Evolutionary conservation across 805 yeast genomes (phyloP), one percentile per base, ranked within the genome.

Genomic region (Lipomyces orientalis): DNA sequence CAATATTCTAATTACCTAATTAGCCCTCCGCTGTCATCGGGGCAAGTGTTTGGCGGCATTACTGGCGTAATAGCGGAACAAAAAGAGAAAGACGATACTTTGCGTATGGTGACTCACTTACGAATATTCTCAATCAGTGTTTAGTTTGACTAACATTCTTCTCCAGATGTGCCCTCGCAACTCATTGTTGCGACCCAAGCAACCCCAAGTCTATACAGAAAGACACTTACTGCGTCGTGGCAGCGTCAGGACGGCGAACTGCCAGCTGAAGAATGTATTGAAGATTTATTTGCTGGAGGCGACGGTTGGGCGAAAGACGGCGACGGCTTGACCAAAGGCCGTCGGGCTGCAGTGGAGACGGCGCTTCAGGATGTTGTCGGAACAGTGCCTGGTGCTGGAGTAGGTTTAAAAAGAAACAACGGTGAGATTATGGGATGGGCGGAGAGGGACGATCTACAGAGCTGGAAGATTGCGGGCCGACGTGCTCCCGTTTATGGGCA

Each of bases 201-300:
- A 10, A 51, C 64, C 6, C 71, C 71, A 10, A 61, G 67, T 33
- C 60, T 71, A 33, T 71, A 71, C 34, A 65, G 73, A 16, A 64
- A 63, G 34, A 66, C 72, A 9, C 62, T 71, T 19, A 60, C 67
- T 9, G 70, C 70, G 12, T 61, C 67, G 12, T 71, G 73, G 71
- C 72, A 68, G 66, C 60, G 64, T 7, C 74, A 51, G 67, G 72
- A 49, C 63, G 77, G 58, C 37, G 78, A 51, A 66, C 72, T 58
- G 66, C 78, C 54, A 12, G 94, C 97, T 0, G 83, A 84, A 60
- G 90, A 88, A 66, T 86, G 93, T 69, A 83, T 93, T 10, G 87
- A 87, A 39, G 96, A 91, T 76, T 89, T 93, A 1, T 84, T 91
- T 65, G 83, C 85, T 35, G 90, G 90, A 37, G 90, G 91, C 0